A percentile compares a stretch with the other conserved stretches of the same genome.
These are phyloP conservation scores for Lizanozyma gosingica DNA, from an alignment of 1,139 yeast species.

Conservation along the genomic window DNA sequence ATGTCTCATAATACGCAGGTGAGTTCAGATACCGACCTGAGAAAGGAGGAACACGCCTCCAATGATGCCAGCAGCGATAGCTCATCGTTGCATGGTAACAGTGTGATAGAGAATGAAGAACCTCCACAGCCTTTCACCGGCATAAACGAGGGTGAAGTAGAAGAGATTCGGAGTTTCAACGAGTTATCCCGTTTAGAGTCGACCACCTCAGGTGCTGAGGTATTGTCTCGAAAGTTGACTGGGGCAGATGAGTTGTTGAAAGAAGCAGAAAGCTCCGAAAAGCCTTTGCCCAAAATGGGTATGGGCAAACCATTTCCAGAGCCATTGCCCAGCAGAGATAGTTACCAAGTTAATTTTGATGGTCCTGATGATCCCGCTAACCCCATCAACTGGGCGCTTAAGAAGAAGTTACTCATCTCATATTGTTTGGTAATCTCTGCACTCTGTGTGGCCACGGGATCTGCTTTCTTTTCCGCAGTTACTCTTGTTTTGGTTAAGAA, in stretches of 20 bases:
- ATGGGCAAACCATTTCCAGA: slow-evolving; percentile 47
- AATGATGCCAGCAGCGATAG: background rate
- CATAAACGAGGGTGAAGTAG: slow-evolving; percentile 3
- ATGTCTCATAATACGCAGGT: background rate
- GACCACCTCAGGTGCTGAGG: slow-evolving; percentile 3
- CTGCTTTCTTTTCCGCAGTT: slow-evolving; percentile 32
- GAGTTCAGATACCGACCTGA: slow-evolving; percentile 2
- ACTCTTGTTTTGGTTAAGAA: slow-evolving; percentile 14
- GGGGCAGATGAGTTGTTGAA: background rate
- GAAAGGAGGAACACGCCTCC: background rate
- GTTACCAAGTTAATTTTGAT: slow-evolving; percentile 45
- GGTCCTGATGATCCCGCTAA: slow-evolving; percentile 42
- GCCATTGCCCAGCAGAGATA: slow-evolving; percentile 38
- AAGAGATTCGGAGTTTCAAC: slow-evolving; percentile 1
- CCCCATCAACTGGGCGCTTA: slow-evolving; percentile 39
- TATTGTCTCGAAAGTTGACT: background rate
- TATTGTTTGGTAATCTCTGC: slow-evolving; percentile 13
- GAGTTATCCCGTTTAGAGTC: slow-evolving; percentile 9
- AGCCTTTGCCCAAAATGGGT: slow-evolving; percentile 42
- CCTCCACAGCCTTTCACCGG: slow-evolving; percentile 6
- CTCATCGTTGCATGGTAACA: background rate
- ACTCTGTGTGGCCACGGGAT: slow-evolving; percentile 39
- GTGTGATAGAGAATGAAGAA: background rate
- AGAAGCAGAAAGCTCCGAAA: slow-evolving; percentile 10
- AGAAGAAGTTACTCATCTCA: slow-evolving; percentile 17